Base-by-base conservation (phyloP, 371 early-diverging fungal genomes). In the Fennellomyces sp. region DNA sequence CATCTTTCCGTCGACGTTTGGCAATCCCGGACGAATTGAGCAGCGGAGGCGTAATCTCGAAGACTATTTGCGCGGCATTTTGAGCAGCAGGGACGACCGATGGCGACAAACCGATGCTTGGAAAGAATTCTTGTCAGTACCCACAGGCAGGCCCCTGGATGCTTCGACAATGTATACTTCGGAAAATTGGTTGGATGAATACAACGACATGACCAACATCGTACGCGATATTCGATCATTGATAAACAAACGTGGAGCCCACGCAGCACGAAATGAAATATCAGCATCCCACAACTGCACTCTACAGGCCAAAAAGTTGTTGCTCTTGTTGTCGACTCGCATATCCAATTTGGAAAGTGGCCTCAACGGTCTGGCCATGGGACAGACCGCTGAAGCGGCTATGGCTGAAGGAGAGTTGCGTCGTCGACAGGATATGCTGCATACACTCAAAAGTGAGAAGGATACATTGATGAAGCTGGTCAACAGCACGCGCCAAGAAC, bases 171-270 rank as follows among this genome's bases (percentile, higher is more conserved):
- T 68, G 59, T 86, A 80, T 52, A 89, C 88, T 2, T 83, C 92
- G 5, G 91, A 90, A 47, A 82, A 82, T n/a, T 96, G 97, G 97
- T 73, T 95, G 23, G 89, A 90, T 48, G 94, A 93, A 60, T 88
- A 83, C 60, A 83, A 86, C 17, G 73, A 80, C 4, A 69, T 91
- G 30, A 82, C 86, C 48, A 73, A 78, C 26, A 67, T 83, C 0
- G 81, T 88, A 1, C 79, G 91, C 13, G 92, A 94, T 52, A 85
- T 94, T 26, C 81, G 94, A 1, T 83, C 91, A 1, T 81, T 83
- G 53, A 78, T 89, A 51, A 87, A 84, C 58, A 79, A 79, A 53
- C 86, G 87, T 21, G 91, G 83, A 66, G 90, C 82, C 19, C 90
- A 85, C 52, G 70, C 88, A 54, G 82, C 87, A 19, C 74, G 88